phyloP scores from a whole-genome alignment of 345 rosid species.

The Syzygium aqueum region DNA sequence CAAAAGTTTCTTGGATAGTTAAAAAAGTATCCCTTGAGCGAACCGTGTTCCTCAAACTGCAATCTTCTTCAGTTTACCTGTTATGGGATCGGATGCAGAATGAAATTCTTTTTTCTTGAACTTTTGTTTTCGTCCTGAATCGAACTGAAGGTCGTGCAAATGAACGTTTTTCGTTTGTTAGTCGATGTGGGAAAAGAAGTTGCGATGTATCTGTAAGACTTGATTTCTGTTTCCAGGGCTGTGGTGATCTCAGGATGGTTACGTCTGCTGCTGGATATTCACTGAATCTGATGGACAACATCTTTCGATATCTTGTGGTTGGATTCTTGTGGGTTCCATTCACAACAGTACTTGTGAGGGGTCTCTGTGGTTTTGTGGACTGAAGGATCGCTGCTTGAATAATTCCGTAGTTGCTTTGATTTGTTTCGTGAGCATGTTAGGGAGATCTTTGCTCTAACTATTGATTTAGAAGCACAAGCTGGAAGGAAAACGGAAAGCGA shows the following conservation, averaged over 20 bases:
- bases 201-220: background rate
- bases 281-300: constrained; percentile 5
- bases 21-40: background rate
- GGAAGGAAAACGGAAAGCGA: background rate
- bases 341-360: constrained; percentile 11
- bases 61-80: background rate
- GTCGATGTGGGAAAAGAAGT: background rate
- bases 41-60: background rate
- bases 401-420: background rate
- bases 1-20: background rate
- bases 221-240: background rate
- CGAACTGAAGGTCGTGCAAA: background rate
- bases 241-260: constrained; percentile 1
- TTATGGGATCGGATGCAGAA: background rate
- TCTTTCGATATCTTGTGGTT: constrained; percentile 7
- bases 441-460: background rate
- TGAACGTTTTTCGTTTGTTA: background rate
- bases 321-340: constrained; percentile 14
- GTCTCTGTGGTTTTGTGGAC: constrained; percentile 13
- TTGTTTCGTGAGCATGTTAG: background rate
- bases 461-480: background rate
- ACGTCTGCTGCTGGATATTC: constrained; percentile 3
- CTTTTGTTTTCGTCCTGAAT: background rate
- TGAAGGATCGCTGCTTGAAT: background rate
- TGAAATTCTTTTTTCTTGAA: background rate